A percentile compares a stretch with the other conserved stretches of the same genome.
These are phyloP conservation scores for Geotrichum armillariae DNA, from an alignment of 1,139 yeast genomes.

Conservation along the genomic window DNA sequence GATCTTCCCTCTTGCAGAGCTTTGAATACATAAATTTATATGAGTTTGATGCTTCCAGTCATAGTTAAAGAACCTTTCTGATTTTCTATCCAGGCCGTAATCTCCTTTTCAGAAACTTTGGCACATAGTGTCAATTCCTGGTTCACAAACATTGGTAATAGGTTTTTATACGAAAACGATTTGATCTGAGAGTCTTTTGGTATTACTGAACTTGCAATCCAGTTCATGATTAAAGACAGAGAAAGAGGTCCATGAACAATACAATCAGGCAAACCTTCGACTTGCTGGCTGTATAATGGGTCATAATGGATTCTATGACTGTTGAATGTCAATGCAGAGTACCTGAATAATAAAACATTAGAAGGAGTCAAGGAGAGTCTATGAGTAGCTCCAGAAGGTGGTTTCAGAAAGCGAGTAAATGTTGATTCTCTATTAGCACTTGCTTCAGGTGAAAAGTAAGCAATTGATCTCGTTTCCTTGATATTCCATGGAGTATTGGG, in stretches of 20 bases:
- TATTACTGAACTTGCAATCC: constrained; percentile 39
- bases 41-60: constrained; percentile 26
- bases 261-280: constrained; percentile 61
- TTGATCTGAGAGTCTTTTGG: constrained; percentile 29
- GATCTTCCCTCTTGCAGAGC: constrained; percentile 17
- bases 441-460: constrained; percentile 34
- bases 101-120: constrained; percentile 21
- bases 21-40: background rate
- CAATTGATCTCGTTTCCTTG: constrained; percentile 35
- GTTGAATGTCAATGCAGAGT: constrained; percentile 74
- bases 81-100: constrained; percentile 39
- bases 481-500: constrained; percentile 30
- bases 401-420: constrained; percentile 25
- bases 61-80: constrained; percentile 31
- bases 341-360: constrained; percentile 49
- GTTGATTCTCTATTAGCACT: constrained; percentile 24
- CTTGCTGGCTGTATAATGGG: constrained; percentile 47
- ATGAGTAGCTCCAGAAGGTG: constrained; percentile 24
- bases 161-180: constrained; percentile 50
- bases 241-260: constrained; percentile 84
- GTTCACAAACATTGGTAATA: constrained; percentile 48
- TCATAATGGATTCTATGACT: constrained; percentile 83
- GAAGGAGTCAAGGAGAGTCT: constrained; percentile 35
- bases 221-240: constrained; percentile 57
- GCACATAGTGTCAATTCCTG: constrained; percentile 36